These are phyloP conservation scores for Galerina marginata DNA, from an alignment of 768 basidiomycete species.

Conservation along the genomic window DNA sequence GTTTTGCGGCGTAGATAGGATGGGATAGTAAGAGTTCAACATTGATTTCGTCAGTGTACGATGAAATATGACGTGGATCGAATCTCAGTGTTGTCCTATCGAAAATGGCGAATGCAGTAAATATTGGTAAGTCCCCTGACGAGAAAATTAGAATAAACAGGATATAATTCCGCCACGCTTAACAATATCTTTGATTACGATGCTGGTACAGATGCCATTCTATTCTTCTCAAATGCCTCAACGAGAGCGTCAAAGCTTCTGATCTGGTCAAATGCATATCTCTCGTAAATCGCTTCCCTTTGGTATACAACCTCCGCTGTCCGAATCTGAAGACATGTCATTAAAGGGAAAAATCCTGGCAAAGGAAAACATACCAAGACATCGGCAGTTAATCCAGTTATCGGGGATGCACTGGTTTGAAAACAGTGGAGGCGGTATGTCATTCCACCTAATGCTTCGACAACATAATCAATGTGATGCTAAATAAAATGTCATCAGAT, in stretches of 20 bases:
- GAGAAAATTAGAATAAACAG: no score
- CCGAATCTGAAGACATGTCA: slow-evolving; percentile 47
- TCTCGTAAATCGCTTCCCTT: slow-evolving; percentile 51
- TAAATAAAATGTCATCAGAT: slow-evolving; percentile 26
- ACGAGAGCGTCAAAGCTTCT: slow-evolving; percentile 15
- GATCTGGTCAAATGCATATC: slow-evolving; percentile 47
- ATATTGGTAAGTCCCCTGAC: no score
- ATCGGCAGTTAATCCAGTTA: slow-evolving; percentile 82
- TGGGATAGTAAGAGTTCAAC: no score
- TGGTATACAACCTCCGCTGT: slow-evolving; percentile 69
- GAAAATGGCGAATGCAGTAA: no score
- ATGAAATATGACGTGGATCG: no score
- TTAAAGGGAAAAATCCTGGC: background rate
- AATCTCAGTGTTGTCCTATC: no score
- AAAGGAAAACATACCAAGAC: slow-evolving; percentile 59
- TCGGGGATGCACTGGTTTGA: slow-evolving; percentile 70
- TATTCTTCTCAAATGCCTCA: slow-evolving; percentile 5
- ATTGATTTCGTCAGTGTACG: no score
- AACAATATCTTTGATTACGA: no score
- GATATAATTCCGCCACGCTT: no score
- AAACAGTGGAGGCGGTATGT: slow-evolving; percentile 80
- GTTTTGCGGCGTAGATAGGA: no score
- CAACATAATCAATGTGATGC: slow-evolving; percentile 54
- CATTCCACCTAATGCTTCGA: slow-evolving; percentile 48
- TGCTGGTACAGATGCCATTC: background rate